Base-by-base conservation (phyloP, 1,284 basidiomycete species). In the Hortiboletus rubellus region DNA sequence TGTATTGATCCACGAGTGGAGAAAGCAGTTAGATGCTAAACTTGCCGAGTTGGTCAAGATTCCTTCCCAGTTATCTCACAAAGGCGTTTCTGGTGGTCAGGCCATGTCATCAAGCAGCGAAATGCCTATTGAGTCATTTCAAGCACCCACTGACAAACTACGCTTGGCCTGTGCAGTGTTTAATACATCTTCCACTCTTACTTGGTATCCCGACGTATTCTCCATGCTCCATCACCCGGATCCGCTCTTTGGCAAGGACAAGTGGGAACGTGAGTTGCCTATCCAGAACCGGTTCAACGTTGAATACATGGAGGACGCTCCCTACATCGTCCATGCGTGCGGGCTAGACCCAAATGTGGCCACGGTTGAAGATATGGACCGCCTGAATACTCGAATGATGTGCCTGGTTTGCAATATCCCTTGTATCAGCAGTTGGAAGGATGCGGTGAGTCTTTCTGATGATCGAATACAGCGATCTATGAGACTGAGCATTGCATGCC, bases 301-400 rank as follows among this genome's bases (percentile, higher is more conserved):
- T 15, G 18, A 12, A 42, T 41, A 50, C 14, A 24, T 57, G 37
- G 27, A 33, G 5, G 52, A 43, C 3, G 64, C 57, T 15, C 45
- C 55, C 9, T 42, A 58, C 22, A 50, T 65, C 7, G 40, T 65
- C 10, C 22, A 46, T 22, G 48, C 55, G 1, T 66, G 64, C n/a
- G 62, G 62, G 12, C 22, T 66, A 14, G 64, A 70, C 50, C 66
- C 66, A 17, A 43, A 38, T 8, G 57, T 59, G 3, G 61, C 64
- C 22, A 68, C 64, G 8, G 42, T 34, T 4, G 53, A 58, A 5
- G 66, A 70, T n/a, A 57, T 66, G 66, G 58, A 68, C 10, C 43
- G 24, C n/a, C 42, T 40, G 2, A 47, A 63, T 12, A 53, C 59
- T 18, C 53, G 58, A 31, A 3, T 57, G 1, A 46, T 4, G 7